Evolutionary conservation across 352 stramenopile species (phyloP), one percentile per base, ranked within the genome.

Genomic region (Pythium rhizo-oryzae): DNA sequence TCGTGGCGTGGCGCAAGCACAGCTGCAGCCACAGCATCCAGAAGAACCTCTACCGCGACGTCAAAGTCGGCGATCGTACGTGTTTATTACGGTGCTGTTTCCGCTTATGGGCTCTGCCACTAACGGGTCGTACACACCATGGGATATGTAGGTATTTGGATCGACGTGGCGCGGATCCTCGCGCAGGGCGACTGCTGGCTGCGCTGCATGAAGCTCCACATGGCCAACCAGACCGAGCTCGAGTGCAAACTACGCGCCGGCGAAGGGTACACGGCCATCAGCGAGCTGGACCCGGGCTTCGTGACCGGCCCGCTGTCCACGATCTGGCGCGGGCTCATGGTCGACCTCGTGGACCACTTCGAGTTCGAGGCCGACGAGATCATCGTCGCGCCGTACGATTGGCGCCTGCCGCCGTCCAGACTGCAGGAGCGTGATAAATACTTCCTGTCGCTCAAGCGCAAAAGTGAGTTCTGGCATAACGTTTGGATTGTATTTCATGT

Each of bases 161-260:
- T 94, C 64, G 85, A 94, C 52, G 75, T 90, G 13, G 81, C 82
- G 21, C 86, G 85, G 3, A 79, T 92, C 41, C 53, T 94, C 39
- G 81, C 84, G 39, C 86, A 94, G 67, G 67, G 81, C 49, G 86
- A 92, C 37, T 94, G 86, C 74, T 94, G 86, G 86, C 60, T 92
- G 33, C 64, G 70, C 39, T 94, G 86, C 69, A 90, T 94, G 86
- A 79, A 89, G 69, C 74, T 94, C 19, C 71, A 91, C 67, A 78
- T 85, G 23, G 74, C 66, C 49, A 90, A 82, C 41, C 86, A 94
- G 55, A 81, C 77, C 46, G 86, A 94, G 59, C 55, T 89, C 54
- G 77, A 80, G 52, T 94, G 86, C 77, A 92, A 92, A 52, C 76
- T 94, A 24, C 81, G 85, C 54, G 83, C 86, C 19, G 72, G 70